These are phyloP conservation scores for Golubevia pallescens DNA, from an alignment of 1,284 basidiomycete genomes.

Conservation along the genomic window DNA sequence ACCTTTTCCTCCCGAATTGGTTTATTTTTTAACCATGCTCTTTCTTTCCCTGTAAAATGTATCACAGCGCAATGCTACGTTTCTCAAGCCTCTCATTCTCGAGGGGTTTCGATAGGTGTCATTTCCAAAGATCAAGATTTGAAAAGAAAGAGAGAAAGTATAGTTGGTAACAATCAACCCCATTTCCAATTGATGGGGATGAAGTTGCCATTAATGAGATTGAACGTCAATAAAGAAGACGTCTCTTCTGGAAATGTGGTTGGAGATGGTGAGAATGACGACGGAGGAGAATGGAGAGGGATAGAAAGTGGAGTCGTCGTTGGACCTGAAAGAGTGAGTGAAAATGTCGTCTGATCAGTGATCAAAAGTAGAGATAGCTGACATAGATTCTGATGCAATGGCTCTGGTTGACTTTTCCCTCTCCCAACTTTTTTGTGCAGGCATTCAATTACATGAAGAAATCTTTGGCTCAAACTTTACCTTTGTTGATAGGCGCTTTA, in stretches of 20 bases:
- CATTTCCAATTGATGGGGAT: slow-evolving; percentile 60
- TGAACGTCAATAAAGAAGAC: slow-evolving; percentile 14
- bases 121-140: not conserved
- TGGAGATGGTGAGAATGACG: not conserved
- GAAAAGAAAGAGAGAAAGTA: slow-evolving; percentile 6
- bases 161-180: slow-evolving; percentile 49
- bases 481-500: slow-evolving; percentile 50
- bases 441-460: slow-evolving; percentile 54
- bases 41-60: not conserved
- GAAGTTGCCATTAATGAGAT: slow-evolving; percentile 55
- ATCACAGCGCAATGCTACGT: slow-evolving; percentile 60
- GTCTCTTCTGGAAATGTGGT: not conserved
- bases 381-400: not conserved
- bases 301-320: slow-evolving; percentile 49
- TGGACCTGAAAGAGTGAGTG: slow-evolving; percentile 30
- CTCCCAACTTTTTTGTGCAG: not conserved
- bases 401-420: not conserved
- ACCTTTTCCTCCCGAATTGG: not conserved
- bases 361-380: not conserved
- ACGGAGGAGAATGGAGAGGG: slow-evolving; percentile 43
- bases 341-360: too few species aligned
- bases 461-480: slow-evolving; percentile 51
- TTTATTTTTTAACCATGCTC: not conserved
- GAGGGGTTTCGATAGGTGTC: slow-evolving; percentile 21
- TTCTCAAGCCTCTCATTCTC: slow-evolving; percentile 28